These are phyloP conservation scores for Zymoseptoria tritici DNA, from an alignment of 2,329 filamentous ascomycete species.

Conservation along the genomic window DNA sequence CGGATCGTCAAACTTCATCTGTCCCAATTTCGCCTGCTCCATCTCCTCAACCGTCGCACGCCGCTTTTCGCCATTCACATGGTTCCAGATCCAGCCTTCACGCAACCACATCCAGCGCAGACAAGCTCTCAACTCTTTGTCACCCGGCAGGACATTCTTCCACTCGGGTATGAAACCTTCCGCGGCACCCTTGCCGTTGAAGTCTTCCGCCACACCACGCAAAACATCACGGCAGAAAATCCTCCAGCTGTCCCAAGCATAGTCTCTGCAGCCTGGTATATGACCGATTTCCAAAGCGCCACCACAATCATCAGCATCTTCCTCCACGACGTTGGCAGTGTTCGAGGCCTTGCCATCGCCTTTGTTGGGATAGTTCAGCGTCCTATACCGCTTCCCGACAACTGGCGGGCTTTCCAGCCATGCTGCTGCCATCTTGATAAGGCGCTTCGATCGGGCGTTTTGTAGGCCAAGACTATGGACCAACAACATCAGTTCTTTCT, in stretches of 20 bases:
- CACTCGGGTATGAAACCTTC: slow-evolving; percentile 69
- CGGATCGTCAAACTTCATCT: slow-evolving; percentile 40
- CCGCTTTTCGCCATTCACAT: slow-evolving; percentile 56
- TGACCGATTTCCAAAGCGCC: slow-evolving; percentile 78
- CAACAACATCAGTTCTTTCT: slow-evolving; percentile 51
- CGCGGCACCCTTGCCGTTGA: slow-evolving; percentile 51
- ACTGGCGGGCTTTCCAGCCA: slow-evolving; percentile 61
- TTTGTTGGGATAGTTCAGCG: slow-evolving; percentile 48
- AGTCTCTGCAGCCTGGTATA: slow-evolving; percentile 67
- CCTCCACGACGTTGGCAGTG: slow-evolving; percentile 36
- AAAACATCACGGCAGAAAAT: slow-evolving; percentile 84
- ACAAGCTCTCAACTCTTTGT: slow-evolving; percentile 85
- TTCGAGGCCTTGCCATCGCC: slow-evolving; percentile 44
- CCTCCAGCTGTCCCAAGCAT: slow-evolving; percentile 83
- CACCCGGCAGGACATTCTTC: slow-evolving; percentile 73
- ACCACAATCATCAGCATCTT: slow-evolving; percentile 38
- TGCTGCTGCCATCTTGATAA: slow-evolving; percentile 61
- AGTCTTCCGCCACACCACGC: slow-evolving; percentile 57
- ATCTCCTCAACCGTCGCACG: slow-evolving; percentile 48
- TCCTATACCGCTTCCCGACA: slow-evolving; percentile 50
- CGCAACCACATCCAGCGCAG: slow-evolving; percentile 87
- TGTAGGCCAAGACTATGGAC: slow-evolving; percentile 67
- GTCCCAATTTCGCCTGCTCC: slow-evolving; percentile 49
- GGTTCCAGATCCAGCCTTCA: slow-evolving; percentile 78
- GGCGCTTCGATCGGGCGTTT: slow-evolving; percentile 56